These are phyloP conservation scores for Cutaneotrichosporon mucoides DNA, from an alignment of 1,284 basidiomycete genomes.

Conservation along the genomic window DNA sequence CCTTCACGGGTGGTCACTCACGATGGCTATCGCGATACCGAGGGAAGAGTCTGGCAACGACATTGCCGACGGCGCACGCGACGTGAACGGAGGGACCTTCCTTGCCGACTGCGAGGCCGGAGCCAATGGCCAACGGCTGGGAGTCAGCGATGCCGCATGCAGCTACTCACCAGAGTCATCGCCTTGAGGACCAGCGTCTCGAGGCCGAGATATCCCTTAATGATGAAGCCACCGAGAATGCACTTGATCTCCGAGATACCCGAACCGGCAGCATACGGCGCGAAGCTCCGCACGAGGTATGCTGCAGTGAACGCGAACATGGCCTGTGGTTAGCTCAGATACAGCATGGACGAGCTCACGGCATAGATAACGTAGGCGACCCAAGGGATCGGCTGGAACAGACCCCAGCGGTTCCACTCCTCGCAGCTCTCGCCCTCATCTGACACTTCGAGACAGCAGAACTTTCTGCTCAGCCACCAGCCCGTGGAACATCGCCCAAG, in stretches of 20 bases:
- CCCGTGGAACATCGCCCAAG: conserved; percentile 94
- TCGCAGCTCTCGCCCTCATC: conserved; percentile 76
- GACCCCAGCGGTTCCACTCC: conserved; percentile 92
- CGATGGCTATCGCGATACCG: conserved; percentile 84
- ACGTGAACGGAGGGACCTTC: conserved; percentile 98
- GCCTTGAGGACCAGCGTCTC: conserved; percentile 89
- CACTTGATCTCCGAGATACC: conserved; percentile 99
- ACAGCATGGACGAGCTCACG: conserved; percentile 55
- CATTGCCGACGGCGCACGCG: conserved; percentile 86
- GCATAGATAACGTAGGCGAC: conserved; percentile 83
- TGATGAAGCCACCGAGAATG: conserved; percentile 93
- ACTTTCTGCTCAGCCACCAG: conserved; percentile 98
- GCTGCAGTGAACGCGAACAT: conserved; percentile 78
- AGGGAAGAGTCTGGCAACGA: conserved; percentile 76
- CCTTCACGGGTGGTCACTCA: conserved; percentile 51
- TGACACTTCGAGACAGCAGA: conserved; percentile 81
- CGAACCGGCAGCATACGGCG: conserved; percentile 93
- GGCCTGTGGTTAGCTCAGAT: conserved; percentile 52
- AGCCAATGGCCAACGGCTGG: conserved; percentile 94
- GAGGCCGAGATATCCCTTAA: conserved; percentile 88
- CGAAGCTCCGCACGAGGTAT: conserved; percentile 80
- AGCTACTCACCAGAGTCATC: conserved; percentile 68
- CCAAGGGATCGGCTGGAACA: conserved; percentile 70
- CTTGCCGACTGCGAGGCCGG: conserved; percentile 94
- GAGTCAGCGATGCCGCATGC: conserved; percentile 12